phyloP scores from a whole-genome alignment of 1,139 yeast species.

The Candida pseudoviswanathii region DNA sequence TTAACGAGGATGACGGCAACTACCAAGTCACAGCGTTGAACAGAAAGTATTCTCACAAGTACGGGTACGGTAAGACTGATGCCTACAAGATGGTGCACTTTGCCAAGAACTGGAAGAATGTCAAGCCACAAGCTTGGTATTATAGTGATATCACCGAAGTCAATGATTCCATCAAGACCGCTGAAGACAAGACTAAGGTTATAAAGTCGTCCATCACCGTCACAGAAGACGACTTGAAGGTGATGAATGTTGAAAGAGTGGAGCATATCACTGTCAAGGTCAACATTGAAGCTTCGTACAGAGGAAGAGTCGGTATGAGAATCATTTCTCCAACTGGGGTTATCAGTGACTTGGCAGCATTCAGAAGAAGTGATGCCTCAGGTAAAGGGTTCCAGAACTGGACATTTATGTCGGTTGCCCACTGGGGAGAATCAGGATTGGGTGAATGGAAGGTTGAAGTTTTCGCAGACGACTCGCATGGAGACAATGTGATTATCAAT shows the following conservation, averaged over 20 bases:
- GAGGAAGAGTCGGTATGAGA: conserved; percentile 73
- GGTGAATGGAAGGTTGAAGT: conserved; percentile 87
- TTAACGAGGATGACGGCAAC: conserved; percentile 65
- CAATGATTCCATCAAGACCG: conserved; percentile 23
- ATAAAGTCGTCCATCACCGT: conserved; percentile 51
- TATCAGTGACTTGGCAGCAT: conserved; percentile 73
- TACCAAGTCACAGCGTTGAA: conserved; percentile 68
- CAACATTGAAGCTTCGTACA: conserved; percentile 59
- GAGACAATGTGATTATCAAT: conserved; percentile 37
- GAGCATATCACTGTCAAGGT: conserved; percentile 90
- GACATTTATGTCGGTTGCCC: conserved; percentile 98
- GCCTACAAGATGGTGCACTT: conserved; percentile 73
- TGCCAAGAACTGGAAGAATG: conserved; percentile 80
- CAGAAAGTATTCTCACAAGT: conserved; percentile 76
- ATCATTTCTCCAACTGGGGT: conserved; percentile 78
- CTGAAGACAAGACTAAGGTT: conserved; percentile 25
- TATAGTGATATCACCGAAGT: conserved; percentile 49
- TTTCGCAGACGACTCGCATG: conserved; percentile 24
- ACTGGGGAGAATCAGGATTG: conserved; percentile 87
- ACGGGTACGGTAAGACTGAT: conserved; percentile 93
- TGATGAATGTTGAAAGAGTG: conserved; percentile 64
- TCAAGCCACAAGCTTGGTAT: conserved; percentile 89
- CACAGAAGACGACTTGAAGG: conserved; percentile 48
- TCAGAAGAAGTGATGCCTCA: conserved; percentile 60
- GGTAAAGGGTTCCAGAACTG: conserved; percentile 69